These are phyloP conservation scores for Kwoniella sp. DNA, from an alignment of 768 basidiomycete genomes.

Conservation along the genomic window DNA sequence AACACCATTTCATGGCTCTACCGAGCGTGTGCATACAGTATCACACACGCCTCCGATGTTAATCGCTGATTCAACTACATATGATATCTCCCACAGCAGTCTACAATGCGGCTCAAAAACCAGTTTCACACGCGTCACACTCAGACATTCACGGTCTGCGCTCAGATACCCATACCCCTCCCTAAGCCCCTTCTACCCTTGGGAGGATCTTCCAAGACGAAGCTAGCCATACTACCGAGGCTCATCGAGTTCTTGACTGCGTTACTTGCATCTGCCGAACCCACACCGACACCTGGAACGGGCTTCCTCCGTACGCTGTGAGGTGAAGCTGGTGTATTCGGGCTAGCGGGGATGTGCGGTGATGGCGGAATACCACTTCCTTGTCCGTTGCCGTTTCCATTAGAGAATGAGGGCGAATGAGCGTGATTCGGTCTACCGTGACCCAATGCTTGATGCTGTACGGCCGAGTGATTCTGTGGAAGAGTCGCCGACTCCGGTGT, in stretches of 20 bases:
- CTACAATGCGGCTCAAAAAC: too few species aligned
- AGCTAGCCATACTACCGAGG: constrained; percentile 43
- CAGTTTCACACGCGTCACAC: too few species aligned
- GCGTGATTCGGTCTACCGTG: constrained; percentile 6
- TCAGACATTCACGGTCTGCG: too few species aligned
- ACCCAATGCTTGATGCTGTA: constrained; percentile 13
- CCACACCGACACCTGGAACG: constrained; percentile 29
- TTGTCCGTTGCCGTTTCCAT: neutral
- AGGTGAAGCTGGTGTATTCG: constrained; percentile 24
- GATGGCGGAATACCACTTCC: neutral
- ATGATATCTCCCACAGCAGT: too few species aligned
- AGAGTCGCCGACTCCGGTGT: neutral
- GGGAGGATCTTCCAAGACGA: constrained; percentile 44
- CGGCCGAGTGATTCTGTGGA: neutral
- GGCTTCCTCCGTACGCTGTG: constrained; percentile 42
- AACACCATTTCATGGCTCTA: too few species aligned
- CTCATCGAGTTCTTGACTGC: constrained; percentile 29
- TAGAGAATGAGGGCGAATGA: neutral
- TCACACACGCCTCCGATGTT: too few species aligned
- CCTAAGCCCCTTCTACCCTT: constrained; percentile 15
- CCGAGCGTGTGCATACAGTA: too few species aligned
- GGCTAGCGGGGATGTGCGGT: constrained; percentile 3
- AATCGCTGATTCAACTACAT: too few species aligned
- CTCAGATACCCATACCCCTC: constrained; percentile 1
- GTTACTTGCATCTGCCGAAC: constrained; percentile 2